These are phyloP conservation scores for Colletotrichum sp. DNA, from an alignment of 2,329 filamentous ascomycete species.

Conservation along the genomic window DNA sequence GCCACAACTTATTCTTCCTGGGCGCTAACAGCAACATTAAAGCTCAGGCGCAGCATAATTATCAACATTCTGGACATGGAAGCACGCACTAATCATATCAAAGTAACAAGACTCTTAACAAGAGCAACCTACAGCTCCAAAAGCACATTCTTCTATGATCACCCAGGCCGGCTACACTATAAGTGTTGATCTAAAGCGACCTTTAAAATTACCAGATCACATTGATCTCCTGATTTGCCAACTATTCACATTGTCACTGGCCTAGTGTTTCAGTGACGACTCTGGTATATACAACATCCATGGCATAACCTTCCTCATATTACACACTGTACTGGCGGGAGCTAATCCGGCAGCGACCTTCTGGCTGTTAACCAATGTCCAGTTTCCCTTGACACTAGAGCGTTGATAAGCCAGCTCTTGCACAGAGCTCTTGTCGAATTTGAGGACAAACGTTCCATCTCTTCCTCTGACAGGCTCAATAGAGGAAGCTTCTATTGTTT, in stretches of 20 bases:
- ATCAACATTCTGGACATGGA: neutral
- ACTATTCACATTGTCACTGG: neutral
- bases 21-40: neutral
- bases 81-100: neutral
- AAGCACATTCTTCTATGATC: neutral
- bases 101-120: neutral
- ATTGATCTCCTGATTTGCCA: neutral
- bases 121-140: neutral
- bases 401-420: conserved; percentile 25
- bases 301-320: neutral
- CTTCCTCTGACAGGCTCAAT: neutral
- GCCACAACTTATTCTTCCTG: neutral
- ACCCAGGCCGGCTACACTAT: neutral
- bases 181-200: neutral
- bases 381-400: conserved; percentile 11
- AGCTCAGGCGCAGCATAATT: neutral
- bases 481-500: conserved; percentile 6
- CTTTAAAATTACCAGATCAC: neutral
- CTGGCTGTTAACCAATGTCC: neutral
- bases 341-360: neutral
- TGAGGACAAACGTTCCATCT: conserved; percentile 18
- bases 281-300: neutral
- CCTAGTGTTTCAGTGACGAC: neutral
- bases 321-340: neutral
- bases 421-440: conserved; percentile 7